Percentiles rank a stretch among this genome's conserved stretches.
phyloP scores from a whole-genome alignment of 1,284 basidiomycete species.

The Leccinum fuscescens region DNA sequence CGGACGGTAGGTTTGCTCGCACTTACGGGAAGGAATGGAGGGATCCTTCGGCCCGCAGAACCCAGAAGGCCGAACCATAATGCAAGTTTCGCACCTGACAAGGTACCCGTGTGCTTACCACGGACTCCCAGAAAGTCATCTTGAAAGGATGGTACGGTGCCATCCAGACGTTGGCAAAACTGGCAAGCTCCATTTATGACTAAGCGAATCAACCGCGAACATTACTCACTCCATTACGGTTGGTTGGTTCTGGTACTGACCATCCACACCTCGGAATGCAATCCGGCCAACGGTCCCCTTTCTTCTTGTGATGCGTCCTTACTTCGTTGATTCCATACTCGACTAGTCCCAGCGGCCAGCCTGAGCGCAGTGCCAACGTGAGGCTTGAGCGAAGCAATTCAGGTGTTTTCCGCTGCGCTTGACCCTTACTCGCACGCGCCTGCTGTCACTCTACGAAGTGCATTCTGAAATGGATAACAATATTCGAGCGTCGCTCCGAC shows the following conservation, averaged over 20 bases:
- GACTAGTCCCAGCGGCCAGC: background rate
- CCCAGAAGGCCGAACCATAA: constrained; percentile 2
- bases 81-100: constrained; percentile 1
- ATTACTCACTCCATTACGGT: background rate
- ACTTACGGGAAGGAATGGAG: constrained; percentile 15
- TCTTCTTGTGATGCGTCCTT: background rate
- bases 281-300: background rate
- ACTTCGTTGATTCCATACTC: constrained; percentile 15
- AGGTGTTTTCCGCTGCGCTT: background rate
- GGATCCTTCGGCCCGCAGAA: constrained; percentile 1
- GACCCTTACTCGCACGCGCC: too few relatives aligned
- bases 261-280: background rate
- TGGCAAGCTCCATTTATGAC: constrained; percentile 12
- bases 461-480: constrained; percentile 11
- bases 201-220: constrained; percentile 16
- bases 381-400: background rate
- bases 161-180: background rate
- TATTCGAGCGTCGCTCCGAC: background rate
- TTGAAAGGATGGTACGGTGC: constrained; percentile 6
- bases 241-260: background rate
- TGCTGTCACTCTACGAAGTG: background rate
- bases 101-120: background rate
- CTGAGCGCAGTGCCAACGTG: background rate
- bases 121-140: constrained; percentile 19
- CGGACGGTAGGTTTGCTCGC: constrained; percentile 4